Conservation (phyloP, 805 yeast species). For the Novakomyces olei region DNA sequence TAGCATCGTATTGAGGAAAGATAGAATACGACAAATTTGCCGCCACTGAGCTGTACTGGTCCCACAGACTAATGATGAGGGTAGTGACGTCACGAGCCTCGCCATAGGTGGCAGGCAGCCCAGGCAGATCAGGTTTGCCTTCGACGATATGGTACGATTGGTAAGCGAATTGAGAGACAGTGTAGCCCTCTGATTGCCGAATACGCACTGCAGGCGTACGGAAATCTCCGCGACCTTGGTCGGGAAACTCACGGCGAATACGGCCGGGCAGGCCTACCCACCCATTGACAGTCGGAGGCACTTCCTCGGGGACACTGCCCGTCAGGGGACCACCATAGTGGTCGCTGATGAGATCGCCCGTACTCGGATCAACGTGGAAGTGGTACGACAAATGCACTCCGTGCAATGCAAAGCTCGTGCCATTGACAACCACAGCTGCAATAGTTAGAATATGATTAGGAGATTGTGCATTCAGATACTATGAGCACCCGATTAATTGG, state of each 20-base stretch:
- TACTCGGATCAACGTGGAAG: slow-evolving; percentile 1
- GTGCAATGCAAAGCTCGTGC: neutral
- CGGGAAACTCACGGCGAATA: slow-evolving; percentile 2
- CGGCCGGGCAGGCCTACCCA: neutral
- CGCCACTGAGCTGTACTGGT: neutral
- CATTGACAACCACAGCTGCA: slow-evolving; percentile 2
- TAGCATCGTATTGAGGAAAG: slow-evolving; percentile 2
- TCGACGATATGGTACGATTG: neutral
- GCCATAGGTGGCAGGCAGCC: slow-evolving; percentile 1
- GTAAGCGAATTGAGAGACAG: slow-evolving; percentile 1
- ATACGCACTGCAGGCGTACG: slow-evolving; percentile 1
- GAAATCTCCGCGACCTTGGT: slow-evolving; percentile 3
- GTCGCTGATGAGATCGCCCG: slow-evolving; percentile 1
- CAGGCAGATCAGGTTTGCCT: slow-evolving; percentile 1
- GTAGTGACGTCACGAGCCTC: neutral
- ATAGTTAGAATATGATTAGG: too few relatives aligned
- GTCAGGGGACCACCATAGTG: slow-evolving; percentile 1
- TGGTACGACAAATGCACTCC: neutral
- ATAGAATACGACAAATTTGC: neutral
- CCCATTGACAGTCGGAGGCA: neutral
- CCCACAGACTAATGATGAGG: neutral
- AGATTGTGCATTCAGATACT: too few relatives aligned
- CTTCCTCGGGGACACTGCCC: neutral
- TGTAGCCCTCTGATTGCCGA: slow-evolving; percentile 1
- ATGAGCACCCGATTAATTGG: too few relatives aligned